Evolutionary conservation across 2,329 filamentous ascomycete species (phyloP), one percentile per base, ranked within the genome.

Genomic region (Diaporthe sp.): DNA sequence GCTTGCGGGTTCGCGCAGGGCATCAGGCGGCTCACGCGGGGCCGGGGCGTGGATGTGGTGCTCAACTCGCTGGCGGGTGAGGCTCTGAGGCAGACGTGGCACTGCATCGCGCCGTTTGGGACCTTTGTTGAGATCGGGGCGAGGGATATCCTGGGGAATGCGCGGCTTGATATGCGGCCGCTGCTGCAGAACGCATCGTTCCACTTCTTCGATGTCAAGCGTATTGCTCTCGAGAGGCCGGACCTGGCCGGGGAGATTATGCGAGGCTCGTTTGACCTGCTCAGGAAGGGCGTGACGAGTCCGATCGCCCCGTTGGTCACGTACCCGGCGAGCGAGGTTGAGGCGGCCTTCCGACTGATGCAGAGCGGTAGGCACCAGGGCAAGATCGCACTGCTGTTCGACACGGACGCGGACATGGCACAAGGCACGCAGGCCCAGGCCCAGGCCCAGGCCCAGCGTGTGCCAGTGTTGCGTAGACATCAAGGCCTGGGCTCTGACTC

Each of bases 301-400:
- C 46, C 46, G 46, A 49, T 49, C 19, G 4, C 17, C 7, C 46
- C 46, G 46, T 17, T 49, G 46, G 46, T 49, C 46, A 49, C 46
- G 9, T 49, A 49, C 46, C 46, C 46, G 19, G 46, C 46, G 5
- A n/a, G 46, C 46, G 74, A 75, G 34, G 78, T 77, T 17, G 77
- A 77, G 22, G 77, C 82, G 1, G 84, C 84, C 1, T 84, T 87
- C 77, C 79, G 83, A 2, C 80, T 81, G 49, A 81, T 88, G 78
- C 84, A 86, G 71, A 79, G 78, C 37, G 86, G 85, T 0, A 78
- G 81, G 1, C 85, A 86, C 73, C 81, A 86, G n/a, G 87, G 86
- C 0, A 88, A 88, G 73, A 81, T 87, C 9, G 46, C 46, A n/a
- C 46, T 49, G 81, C 86, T 25, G 68, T 82, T 9, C 78, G 46